phyloP scores from a whole-genome alignment of 768 basidiomycete genomes.

The Rubroboletus satanas region DNA sequence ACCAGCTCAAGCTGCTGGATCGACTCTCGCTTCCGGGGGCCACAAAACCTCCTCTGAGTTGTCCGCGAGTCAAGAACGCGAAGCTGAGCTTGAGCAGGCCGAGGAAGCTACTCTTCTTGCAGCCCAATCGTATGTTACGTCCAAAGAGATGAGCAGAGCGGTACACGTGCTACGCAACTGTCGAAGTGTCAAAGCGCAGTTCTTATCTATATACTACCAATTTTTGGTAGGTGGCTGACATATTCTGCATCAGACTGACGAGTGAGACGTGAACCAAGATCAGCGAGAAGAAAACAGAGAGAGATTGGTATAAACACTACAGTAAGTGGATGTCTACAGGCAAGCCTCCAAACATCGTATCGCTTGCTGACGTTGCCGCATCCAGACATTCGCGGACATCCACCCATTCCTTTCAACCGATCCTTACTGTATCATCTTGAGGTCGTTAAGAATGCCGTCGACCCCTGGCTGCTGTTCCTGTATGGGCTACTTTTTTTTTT shows the following conservation, averaged over 20 bases:
- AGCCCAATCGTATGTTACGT: constrained; percentile 69
- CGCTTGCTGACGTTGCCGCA: neutral
- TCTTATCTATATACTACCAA: constrained; percentile 73
- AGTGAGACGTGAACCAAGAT: constrained; percentile 44
- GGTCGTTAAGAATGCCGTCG: constrained; percentile 51
- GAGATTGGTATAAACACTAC: constrained; percentile 82
- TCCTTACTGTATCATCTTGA: constrained; percentile 56
- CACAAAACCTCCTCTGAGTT: constrained; percentile 6
- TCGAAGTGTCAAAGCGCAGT: constrained; percentile 67
- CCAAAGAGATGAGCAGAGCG: constrained; percentile 75
- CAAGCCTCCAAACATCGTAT: neutral
- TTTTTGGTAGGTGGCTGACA: constrained; percentile 66
- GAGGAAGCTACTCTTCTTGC: constrained; percentile 74
- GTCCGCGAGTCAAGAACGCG: constrained; percentile 32
- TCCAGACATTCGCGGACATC: constrained; percentile 66
- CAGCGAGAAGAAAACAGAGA: constrained; percentile 75
- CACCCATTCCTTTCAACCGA: constrained; percentile 60
- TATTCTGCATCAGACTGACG: constrained; percentile 4
- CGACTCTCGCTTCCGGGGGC: constrained; percentile 25
- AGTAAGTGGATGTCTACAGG: constrained; percentile 41
- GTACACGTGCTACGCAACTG: constrained; percentile 61
- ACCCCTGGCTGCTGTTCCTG: constrained; percentile 87
- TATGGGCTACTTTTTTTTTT: constrained; percentile 26
- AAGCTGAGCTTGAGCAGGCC: constrained; percentile 47
- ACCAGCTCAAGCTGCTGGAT: constrained; percentile 29